Percentiles rank a stretch among this genome's conserved stretches.
Conservation (phyloP, 2,329 filamentous ascomycete species). For the Aspergillus pseudonomiae region DNA sequence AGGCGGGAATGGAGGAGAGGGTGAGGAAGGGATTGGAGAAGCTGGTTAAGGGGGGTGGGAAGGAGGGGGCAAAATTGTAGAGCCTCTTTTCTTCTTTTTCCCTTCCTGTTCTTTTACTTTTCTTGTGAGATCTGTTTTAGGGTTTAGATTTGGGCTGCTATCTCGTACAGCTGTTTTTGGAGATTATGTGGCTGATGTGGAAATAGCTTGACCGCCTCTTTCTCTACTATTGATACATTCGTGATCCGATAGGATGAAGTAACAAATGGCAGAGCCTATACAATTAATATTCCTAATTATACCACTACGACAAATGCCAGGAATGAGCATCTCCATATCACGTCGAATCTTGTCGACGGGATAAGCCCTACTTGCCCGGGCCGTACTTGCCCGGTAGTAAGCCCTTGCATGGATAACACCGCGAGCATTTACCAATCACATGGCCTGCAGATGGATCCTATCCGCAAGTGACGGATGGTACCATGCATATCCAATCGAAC, state of each 20-base stretch:
- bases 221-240: not conserved
- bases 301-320: not conserved
- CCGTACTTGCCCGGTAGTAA: not conserved
- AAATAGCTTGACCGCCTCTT: not conserved
- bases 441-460: not conserved
- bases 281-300: not conserved
- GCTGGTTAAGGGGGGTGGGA: slow-evolving; percentile 42
- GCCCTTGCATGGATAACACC: not conserved
- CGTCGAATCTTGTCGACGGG: not conserved
- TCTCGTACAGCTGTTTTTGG: not conserved
- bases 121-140: not conserved
- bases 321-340: not conserved
- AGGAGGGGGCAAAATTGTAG: slow-evolving; percentile 33
- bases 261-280: not conserved
- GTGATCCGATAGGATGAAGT: not conserved
- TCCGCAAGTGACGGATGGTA: not conserved
- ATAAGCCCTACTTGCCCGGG: not conserved
- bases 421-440: not conserved
- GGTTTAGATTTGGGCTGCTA: not conserved
- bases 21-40: slow-evolving; percentile 59
- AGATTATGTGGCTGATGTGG: not conserved
- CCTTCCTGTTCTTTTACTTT: not conserved
- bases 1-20: slow-evolving; percentile 53
- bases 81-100: not conserved
- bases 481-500: slow-evolving; percentile 1